Evolutionary conservation across 345 rosid genomes (phyloP).

Genomic region (Pseudoturritis turrita): DNA sequence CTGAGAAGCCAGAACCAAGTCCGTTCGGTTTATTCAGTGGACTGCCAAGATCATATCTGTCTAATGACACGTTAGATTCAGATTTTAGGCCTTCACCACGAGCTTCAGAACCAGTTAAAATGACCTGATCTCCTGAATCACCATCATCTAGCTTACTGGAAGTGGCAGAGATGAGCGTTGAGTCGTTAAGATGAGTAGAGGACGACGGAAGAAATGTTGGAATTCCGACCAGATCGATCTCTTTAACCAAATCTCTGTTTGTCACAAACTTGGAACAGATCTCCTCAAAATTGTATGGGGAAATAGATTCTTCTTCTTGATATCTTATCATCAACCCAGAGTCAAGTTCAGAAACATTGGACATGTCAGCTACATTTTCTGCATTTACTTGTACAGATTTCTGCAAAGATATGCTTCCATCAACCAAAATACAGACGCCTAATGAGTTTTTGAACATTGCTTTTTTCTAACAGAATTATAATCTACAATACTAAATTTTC

Average conservation of each 20-base stretch:
- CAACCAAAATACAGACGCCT: constrained; percentile 67
- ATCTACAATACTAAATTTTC: too few species aligned
- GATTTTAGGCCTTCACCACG: constrained; percentile 26
- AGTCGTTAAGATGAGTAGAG: constrained; percentile 50
- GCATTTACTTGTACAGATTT: constrained; percentile 31
- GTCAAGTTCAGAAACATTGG: constrained; percentile 39
- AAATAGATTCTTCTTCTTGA: constrained; percentile 46
- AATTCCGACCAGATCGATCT: constrained; percentile 79
- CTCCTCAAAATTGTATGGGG: constrained; percentile 66
- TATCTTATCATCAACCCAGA: constrained; percentile 56
- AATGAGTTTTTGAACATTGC: too few species aligned
- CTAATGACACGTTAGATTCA: constrained; percentile 26
- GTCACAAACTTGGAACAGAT: constrained; percentile 75
- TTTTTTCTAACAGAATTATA: too few species aligned
- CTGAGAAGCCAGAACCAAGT: constrained; percentile 32
- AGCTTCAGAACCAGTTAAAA: constrained; percentile 26
- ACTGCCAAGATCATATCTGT: constrained; percentile 29
- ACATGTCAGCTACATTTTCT: constrained; percentile 30
- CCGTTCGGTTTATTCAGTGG: constrained; percentile 25
- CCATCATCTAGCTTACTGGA: constrained; percentile 26
- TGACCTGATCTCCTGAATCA: constrained; percentile 32
- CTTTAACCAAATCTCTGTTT: constrained; percentile 69
- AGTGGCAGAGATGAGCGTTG: constrained; percentile 37
- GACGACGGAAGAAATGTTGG: constrained; percentile 53
- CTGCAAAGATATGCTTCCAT: constrained; percentile 56